Conservation (phyloP, 1,284 basidiomycete genomes). For the Microstroma glucosiphilum region DNA sequence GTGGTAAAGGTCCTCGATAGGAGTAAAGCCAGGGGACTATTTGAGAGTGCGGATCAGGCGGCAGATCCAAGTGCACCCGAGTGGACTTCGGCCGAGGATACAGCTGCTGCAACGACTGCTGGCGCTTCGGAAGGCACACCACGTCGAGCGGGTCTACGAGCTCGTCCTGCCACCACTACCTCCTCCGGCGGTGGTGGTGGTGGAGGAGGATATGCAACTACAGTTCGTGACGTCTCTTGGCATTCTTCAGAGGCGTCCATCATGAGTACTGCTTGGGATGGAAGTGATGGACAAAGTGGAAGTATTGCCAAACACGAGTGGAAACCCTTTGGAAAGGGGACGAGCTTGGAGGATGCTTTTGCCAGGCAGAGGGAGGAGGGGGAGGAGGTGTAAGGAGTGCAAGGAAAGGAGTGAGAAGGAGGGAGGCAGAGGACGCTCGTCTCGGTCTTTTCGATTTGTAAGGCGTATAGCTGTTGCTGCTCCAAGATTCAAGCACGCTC, state of each 20-base stretch:
- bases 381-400: conserved; percentile 1
- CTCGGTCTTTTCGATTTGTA: not conserved
- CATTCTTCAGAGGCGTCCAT: conserved; percentile 79
- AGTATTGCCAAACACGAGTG: conserved; percentile 75
- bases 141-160: not conserved
- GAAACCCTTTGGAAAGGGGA: conserved; percentile 71
- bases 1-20: conserved; percentile 79
- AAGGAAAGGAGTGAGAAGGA: not conserved
- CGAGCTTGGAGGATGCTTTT: conserved; percentile 1
- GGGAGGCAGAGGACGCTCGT: not conserved
- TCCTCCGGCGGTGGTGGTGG: not conserved
- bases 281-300: conserved; percentile 38
- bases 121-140: not conserved
- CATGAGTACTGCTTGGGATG: conserved; percentile 85
- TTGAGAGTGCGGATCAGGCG: conserved; percentile 9
- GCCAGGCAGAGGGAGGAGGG: not conserved
- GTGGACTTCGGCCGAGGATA: not conserved
- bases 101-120: not conserved
- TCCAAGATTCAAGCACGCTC: too few species aligned
- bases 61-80: conserved; percentile 32
- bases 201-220: conserved; percentile 7
- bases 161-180: not conserved
- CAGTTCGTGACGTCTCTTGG: conserved; percentile 87
- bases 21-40: conserved; percentile 57
- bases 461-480: too few species aligned